A percentile compares a stretch with the other conserved stretches of the same genome.
Conservation (phyloP, 768 basidiomycete species). For the Tephrocybe rancida region DNA sequence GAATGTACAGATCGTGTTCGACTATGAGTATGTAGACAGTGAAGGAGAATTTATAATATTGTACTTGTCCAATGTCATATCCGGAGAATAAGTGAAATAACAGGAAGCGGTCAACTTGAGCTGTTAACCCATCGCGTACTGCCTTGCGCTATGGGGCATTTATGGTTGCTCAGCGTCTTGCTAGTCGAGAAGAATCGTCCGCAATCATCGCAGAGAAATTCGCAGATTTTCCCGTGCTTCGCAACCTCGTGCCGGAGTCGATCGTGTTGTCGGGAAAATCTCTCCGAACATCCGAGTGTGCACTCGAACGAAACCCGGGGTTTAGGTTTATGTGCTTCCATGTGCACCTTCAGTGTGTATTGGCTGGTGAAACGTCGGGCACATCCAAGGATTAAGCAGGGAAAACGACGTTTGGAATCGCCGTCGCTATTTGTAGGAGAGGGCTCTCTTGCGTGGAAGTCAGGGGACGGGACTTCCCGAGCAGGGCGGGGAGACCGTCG, state of each 20-base stretch:
- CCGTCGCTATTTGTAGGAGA: conserved; percentile 35
- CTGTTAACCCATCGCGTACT: conserved; percentile 49
- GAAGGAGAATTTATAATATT: no score
- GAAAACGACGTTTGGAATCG: conserved; percentile 45
- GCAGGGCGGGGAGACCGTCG: conserved; percentile 13
- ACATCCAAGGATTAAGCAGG: conserved; percentile 50
- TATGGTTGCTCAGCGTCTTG: conserved; percentile 56
- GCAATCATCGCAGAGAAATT: conserved; percentile 53
- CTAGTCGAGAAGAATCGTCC: conserved; percentile 55
- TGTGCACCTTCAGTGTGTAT: conserved; percentile 56
- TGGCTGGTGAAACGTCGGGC: conserved; percentile 52
- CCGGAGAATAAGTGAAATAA: neutral
- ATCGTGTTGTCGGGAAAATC: conserved; percentile 60
- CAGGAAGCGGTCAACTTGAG: conserved; percentile 16
- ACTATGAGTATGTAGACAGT: no score
- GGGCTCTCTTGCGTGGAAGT: conserved; percentile 28
- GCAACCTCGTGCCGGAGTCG: conserved; percentile 59
- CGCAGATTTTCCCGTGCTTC: conserved; percentile 59
- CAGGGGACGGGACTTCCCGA: conserved; percentile 8
- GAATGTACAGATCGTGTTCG: neutral
- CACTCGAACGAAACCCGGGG: conserved; percentile 50
- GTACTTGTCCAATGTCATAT: neutral
- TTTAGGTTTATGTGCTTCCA: conserved; percentile 57
- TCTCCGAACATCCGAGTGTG: conserved; percentile 55
- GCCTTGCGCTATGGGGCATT: conserved; percentile 53